Conservation (phyloP, 2,329 filamentous ascomycete genomes). For the Epichloe sibirici region DNA sequence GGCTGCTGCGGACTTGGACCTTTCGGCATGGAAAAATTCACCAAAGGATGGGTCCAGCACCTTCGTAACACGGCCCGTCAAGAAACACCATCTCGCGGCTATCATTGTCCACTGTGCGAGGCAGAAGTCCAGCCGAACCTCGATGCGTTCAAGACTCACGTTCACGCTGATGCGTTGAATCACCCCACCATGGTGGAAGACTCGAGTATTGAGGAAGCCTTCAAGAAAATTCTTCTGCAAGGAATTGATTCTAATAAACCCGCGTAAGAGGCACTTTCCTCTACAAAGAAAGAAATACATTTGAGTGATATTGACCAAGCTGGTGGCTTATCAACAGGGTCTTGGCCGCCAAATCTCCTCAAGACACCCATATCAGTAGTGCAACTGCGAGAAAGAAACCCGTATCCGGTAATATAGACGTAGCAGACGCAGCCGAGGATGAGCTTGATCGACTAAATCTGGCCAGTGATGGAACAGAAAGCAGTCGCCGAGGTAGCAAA, state of each 20-base stretch:
- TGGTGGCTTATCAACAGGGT: not conserved
- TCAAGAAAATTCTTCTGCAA: constrained; percentile 12
- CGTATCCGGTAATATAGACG: constrained; percentile 3
- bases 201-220: constrained; percentile 14
- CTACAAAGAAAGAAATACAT: not conserved
- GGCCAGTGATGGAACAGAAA: constrained; percentile 4
- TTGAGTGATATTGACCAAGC: not conserved
- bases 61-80: constrained; percentile 14
- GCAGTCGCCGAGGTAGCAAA: constrained; percentile 11
- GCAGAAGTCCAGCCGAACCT: constrained; percentile 13
- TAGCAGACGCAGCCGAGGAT: constrained; percentile 1
- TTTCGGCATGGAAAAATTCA: constrained; percentile 7
- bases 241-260: not conserved
- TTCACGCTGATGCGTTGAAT: constrained; percentile 8
- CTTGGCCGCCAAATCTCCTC: not conserved
- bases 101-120: constrained; percentile 14
- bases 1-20: not conserved
- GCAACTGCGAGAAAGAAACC: constrained; percentile 6
- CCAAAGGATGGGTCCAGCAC: constrained; percentile 14
- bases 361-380: not conserved
- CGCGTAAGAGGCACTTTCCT: not conserved
- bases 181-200: constrained; percentile 13
- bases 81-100: constrained; percentile 5
- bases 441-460: constrained; percentile 4
- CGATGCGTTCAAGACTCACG: constrained; percentile 16